Evolutionary conservation across 441 rosid species (phyloP).

Genomic region (Gossypium schwendimanii): DNA sequence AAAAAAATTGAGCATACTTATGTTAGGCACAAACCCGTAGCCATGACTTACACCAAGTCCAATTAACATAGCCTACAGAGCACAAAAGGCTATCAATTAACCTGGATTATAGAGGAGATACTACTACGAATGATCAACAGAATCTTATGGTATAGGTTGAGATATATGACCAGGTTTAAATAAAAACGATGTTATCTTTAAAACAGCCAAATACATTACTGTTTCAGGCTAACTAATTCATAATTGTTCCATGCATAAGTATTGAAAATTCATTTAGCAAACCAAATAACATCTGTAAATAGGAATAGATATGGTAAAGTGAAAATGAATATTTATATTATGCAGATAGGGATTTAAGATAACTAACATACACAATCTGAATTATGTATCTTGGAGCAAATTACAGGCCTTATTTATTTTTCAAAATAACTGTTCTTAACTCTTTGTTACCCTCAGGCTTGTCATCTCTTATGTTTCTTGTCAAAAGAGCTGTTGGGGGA

Average conservation of each 20-base stretch:
- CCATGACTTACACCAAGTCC: not conserved
- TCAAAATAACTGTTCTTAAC: conserved; percentile 9
- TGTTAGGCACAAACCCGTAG: too few relatives aligned
- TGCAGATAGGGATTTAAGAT: not conserved
- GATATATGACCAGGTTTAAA: not conserved
- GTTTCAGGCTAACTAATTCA: not conserved
- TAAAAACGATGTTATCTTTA: not conserved
- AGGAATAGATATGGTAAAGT: not conserved
- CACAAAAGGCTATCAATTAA: not conserved
- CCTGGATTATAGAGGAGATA: not conserved
- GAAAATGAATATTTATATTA: not conserved
- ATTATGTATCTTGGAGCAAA: not conserved
- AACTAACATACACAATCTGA: not conserved
- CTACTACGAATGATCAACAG: not conserved
- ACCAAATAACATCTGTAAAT: not conserved
- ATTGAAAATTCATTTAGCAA: not conserved
- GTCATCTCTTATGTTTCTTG: conserved; percentile 82
- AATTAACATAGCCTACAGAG: not conserved
- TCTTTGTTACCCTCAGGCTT: conserved; percentile 46
- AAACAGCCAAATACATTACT: not conserved
- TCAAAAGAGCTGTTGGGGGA: conserved; percentile 91
- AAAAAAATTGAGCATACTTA: too few relatives aligned
- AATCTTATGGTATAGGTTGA: not conserved
- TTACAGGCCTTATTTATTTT: not conserved
- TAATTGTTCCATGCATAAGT: not conserved